Percentiles rank a stretch among this genome's conserved stretches.
phyloP scores from a whole-genome alignment of 441 rosid genomes.

The Bruguiera hainesii region DNA sequence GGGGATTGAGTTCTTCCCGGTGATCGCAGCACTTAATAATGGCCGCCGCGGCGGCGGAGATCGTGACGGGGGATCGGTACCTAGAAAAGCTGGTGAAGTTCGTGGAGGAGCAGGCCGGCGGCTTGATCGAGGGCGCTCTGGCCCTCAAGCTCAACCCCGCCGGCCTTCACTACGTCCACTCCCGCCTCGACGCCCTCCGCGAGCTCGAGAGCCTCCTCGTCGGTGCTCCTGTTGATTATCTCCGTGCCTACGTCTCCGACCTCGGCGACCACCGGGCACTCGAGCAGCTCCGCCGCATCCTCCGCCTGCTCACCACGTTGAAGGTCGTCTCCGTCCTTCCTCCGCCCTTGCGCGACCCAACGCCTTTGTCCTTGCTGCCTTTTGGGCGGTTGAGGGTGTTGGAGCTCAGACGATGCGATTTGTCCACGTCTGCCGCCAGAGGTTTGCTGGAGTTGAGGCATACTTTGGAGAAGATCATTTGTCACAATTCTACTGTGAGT shows the following conservation, averaged over 20 bases:
- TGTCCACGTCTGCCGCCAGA: conserved; percentile 88
- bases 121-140: conserved; percentile 59
- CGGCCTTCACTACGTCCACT: conserved; percentile 93
- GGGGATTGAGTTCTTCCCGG: no score
- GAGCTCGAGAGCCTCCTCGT: conserved; percentile 81
- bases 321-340: conserved; percentile 84
- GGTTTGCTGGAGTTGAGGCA: conserved; percentile 85
- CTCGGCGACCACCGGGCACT: conserved; percentile 95
- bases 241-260: conserved; percentile 91
- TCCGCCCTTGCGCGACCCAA: conserved; percentile 75
- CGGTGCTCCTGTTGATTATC: conserved; percentile 91
- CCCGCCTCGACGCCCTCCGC: conserved; percentile 75
- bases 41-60: conserved; percentile 32
- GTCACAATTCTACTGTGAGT: conserved; percentile 95
- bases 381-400: conserved; percentile 71
- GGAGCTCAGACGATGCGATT: conserved; percentile 90
- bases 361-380: conserved; percentile 75
- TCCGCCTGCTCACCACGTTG: conserved; percentile 65
- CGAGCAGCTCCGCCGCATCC: conserved; percentile 87
- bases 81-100: conserved; percentile 75
- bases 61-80: conserved; percentile 94
- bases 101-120: conserved; percentile 65
- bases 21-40: no score
- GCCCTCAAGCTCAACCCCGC: conserved; percentile 85
- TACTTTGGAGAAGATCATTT: conserved; percentile 83